Evolutionary conservation across 2,329 filamentous ascomycete genomes (phyloP).

Genomic region (Venturia pyrina): DNA sequence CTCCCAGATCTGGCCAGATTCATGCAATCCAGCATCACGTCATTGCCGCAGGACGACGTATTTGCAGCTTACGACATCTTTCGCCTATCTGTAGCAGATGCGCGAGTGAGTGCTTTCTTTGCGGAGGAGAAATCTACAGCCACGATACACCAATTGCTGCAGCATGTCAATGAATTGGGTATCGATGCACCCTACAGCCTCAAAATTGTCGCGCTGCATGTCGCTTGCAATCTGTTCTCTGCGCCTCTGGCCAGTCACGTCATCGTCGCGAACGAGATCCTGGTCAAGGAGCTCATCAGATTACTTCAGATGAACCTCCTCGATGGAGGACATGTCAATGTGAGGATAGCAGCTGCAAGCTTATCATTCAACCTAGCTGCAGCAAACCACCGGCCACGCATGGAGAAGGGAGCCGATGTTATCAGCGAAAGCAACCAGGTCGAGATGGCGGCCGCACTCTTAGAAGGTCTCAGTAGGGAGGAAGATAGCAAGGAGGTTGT

Average conservation of each 20-base stretch:
- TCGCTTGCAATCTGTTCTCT: constrained; percentile 76
- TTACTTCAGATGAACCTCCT: constrained; percentile 70
- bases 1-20: constrained; percentile 55
- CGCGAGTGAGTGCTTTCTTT: constrained; percentile 70
- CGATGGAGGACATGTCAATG: constrained; percentile 61
- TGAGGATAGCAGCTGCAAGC: constrained; percentile 72
- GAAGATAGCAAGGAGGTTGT: constrained; percentile 51
- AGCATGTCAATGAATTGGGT: constrained; percentile 44
- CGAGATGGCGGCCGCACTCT: constrained; percentile 68
- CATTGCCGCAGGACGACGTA: constrained; percentile 52
- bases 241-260: constrained; percentile 61
- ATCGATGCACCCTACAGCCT: constrained; percentile 64
- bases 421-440: constrained; percentile 64
- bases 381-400: constrained; percentile 56
- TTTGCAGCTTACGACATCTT: constrained; percentile 84
- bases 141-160: constrained; percentile 53
- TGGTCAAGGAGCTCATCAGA: constrained; percentile 46
- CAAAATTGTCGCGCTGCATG: constrained; percentile 72
- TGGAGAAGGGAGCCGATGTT: constrained; percentile 45
- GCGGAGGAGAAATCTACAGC: constrained; percentile 54
- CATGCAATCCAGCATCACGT: constrained; percentile 44
- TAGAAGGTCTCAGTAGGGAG: constrained; percentile 55
- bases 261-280: constrained; percentile 28
- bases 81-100: constrained; percentile 65
- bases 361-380: constrained; percentile 74